Conservation (phyloP, 345 rosid genomes). For the Eucalyptus virginea region DNA sequence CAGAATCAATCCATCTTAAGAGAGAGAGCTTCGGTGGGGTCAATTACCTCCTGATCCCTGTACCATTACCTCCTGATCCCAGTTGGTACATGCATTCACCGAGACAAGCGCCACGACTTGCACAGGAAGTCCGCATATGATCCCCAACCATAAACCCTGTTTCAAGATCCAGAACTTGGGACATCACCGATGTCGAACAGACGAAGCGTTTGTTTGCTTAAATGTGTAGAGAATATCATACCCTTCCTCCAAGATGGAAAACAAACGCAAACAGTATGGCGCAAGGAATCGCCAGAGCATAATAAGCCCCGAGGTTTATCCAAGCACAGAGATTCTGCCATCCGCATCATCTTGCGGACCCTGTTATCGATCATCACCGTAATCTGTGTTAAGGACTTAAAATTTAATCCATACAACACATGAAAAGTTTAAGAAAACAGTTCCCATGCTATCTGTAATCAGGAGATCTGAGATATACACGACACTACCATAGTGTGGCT, state of each 20-base stretch:
- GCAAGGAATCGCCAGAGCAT: conserved; percentile 28
- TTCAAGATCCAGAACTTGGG: neutral
- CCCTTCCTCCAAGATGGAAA: conserved; percentile 32
- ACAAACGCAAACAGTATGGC: conserved; percentile 26
- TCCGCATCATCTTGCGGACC: conserved; percentile 32
- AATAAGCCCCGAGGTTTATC: conserved; percentile 44
- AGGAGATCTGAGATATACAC: neutral
- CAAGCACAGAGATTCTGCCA: conserved; percentile 31
- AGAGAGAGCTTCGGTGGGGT: neutral
- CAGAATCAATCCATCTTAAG: neutral
- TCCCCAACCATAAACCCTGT: conserved; percentile 49
- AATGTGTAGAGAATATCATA: neutral
- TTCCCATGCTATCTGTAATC: neutral
- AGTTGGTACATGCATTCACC: conserved; percentile 14
- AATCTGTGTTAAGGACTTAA: neutral
- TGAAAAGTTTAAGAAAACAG: neutral
- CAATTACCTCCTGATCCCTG: conserved; percentile 25
- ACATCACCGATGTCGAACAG: too few species aligned
- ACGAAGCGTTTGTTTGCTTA: neutral
- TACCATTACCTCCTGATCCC: conserved; percentile 29
- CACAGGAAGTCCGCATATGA: conserved; percentile 23
- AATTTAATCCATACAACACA: neutral
- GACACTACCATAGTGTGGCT: neutral
- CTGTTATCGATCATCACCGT: neutral
- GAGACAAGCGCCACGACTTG: conserved; percentile 25